Base-by-base conservation (phyloP, 306 rosid genomes). In the Sechiopsis laciniata region DNA sequence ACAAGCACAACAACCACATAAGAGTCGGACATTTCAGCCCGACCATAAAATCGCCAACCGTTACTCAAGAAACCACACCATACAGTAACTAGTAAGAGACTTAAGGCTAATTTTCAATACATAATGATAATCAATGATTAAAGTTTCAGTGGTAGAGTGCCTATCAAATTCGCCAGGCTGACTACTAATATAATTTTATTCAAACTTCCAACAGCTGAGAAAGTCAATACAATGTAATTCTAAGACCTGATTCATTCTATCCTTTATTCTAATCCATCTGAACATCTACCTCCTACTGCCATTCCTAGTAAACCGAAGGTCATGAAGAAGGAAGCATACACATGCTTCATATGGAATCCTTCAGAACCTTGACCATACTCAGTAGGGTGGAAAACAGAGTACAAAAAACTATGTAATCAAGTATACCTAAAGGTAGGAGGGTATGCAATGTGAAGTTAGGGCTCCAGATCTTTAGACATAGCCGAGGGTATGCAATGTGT, bases 401-500 rank as follows among this genome's bases (percentile, higher is more conserved):
- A 48, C 20, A 20, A 21, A 13, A 0, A 19, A 20, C 55, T 67
- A 67, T 8, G 51, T 45, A 46, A 67, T 45, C 19, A 46, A 16
- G 74, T 70, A 52, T 70, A 70, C 60, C 74, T 70, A 70, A 32
- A 0, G 37, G 37, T 32, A 32, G 37, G 37, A 32, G 37, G 12
- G 12, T 22, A 51, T 48, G 9, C 59, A 70, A 24, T 52, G 48
- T 26, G 68, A 74, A 75, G 73, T 88, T 84, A 88, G 65, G 79
- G 69, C 84, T 88, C 88, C 22, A 93, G 96, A 85, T 93, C 98
- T 54, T 87, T 96, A 1, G 98, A 93, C 87, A 87, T 86, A 8
- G 97, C 90, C 11, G 97, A 88, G 26, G 97, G 88, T 78, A 93
- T 86, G 87, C 98, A 87, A 75, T 93, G 96, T 26, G 96, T 94